Conservation (phyloP, 192 early-diverging fungal species). For the Coemansia sp. region DNA sequence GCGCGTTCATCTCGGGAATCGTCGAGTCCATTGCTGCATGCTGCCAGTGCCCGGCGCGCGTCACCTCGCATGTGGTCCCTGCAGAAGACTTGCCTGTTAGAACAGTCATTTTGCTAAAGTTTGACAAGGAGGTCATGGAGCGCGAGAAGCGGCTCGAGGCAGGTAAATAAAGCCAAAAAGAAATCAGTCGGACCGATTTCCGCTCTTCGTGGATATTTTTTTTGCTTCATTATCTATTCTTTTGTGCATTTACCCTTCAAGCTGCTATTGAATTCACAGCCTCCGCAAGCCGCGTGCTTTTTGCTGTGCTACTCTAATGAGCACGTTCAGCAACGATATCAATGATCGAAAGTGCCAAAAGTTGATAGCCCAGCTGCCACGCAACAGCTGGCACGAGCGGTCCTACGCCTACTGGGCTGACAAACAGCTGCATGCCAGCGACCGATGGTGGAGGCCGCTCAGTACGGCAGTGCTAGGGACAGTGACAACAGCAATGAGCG, state of each 20-base stretch:
- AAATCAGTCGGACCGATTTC: background rate
- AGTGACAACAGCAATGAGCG: conserved; percentile 24
- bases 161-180: conserved; percentile 16
- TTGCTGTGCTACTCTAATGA: background rate
- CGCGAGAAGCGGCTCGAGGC: conserved; percentile 74
- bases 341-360: background rate
- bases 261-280: background rate
- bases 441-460: conserved; percentile 43
- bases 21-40: conserved; percentile 94
- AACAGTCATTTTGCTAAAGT: conserved; percentile 96
- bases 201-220: background rate
- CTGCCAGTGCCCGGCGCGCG: conserved; percentile 73
- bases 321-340: background rate
- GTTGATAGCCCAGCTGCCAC: conserved; percentile 36
- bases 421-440: conserved; percentile 28
- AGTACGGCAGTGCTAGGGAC: conserved; percentile 37
- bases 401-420: conserved; percentile 51
- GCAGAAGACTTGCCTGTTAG: conserved; percentile 83
- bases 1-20: conserved; percentile 94
- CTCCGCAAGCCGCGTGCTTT: background rate
- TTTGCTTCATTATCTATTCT: background rate
- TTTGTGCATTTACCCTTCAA: background rate
- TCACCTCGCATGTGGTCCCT: conserved; percentile 92
- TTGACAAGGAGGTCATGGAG: conserved; percentile 79
- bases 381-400: conserved; percentile 35